phyloP scores from a whole-genome alignment of 2,329 filamentous ascomycete genomes.

The Xylariaceae sp. region DNA sequence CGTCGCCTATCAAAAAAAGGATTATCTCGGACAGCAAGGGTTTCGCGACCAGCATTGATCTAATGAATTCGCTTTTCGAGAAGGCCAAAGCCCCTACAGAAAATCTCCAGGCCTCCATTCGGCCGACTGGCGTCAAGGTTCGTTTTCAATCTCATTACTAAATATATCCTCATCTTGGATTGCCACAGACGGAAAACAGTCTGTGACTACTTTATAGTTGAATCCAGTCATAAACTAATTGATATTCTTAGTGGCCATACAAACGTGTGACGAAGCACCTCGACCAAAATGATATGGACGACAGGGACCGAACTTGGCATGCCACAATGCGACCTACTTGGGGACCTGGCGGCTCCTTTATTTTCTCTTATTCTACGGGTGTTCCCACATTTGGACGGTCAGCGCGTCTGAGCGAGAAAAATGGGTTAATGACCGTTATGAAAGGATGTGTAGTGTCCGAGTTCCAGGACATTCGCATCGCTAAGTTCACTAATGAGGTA shows the following conservation, averaged over 20 bases:
- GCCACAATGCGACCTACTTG: constrained; percentile 72
- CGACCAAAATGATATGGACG: constrained; percentile 55
- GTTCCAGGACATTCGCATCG: constrained; percentile 58
- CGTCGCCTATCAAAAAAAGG: constrained; percentile 33
- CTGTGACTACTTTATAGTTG: constrained; percentile 27
- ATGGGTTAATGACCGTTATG: constrained; percentile 48
- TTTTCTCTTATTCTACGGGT: constrained; percentile 51
- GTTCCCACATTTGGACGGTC: constrained; percentile 28
- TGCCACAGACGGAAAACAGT: not conserved
- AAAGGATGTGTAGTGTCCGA: constrained; percentile 57
- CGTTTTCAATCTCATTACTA: constrained; percentile 48
- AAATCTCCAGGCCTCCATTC: constrained; percentile 46
- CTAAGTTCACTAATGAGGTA: constrained; percentile 55
- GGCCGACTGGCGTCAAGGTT: constrained; percentile 74
- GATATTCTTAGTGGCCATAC: constrained; percentile 70
- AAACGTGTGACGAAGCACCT: constrained; percentile 66
- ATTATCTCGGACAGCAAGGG: constrained; percentile 50
- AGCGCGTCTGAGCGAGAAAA: constrained; percentile 33
- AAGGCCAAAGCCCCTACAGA: constrained; percentile 56
- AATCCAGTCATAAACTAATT: constrained; percentile 38
- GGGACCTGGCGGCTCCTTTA: constrained; percentile 66
- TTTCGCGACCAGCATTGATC: constrained; percentile 83
- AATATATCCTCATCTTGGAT: constrained; percentile 10
- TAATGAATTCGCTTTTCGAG: constrained; percentile 92
- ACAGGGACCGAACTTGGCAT: constrained; percentile 63